Conservation (phyloP, 2,329 filamentous ascomycete species). For the Trichoderma sp. region DNA sequence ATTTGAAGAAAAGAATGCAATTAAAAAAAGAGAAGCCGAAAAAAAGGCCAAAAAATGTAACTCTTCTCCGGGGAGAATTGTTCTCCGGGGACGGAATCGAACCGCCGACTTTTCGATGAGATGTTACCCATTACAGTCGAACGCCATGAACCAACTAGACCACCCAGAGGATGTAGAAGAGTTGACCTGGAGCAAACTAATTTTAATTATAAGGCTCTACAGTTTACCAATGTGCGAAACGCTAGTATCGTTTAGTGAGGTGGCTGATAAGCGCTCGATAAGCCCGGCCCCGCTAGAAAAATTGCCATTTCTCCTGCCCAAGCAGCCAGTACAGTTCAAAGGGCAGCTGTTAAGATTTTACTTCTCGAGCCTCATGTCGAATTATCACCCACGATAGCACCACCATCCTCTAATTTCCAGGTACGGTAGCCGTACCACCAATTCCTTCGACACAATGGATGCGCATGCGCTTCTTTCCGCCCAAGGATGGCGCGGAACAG, state of each 20-base stretch:
- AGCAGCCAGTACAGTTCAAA: not conserved
- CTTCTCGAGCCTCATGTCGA: not conserved
- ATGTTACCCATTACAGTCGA: slow-evolving; percentile 28
- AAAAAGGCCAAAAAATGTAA: slow-evolving; percentile 16
- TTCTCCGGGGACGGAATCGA: slow-evolving; percentile 32
- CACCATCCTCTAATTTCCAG: not conserved
- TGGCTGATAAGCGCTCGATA: slow-evolving; percentile 28
- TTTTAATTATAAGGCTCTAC: not conserved
- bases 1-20: not conserved
- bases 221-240: not conserved
- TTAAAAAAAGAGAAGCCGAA: not conserved
- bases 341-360: not conserved
- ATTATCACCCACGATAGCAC: not conserved
- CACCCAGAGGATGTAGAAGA: slow-evolving; percentile 26
- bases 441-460: slow-evolving; percentile 58
- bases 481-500: slow-evolving; percentile 87
- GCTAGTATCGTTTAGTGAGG: not conserved
- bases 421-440: not conserved
- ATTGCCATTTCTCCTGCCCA: slow-evolving; percentile 1
- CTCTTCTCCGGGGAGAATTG: slow-evolving; percentile 23
- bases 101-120: slow-evolving; percentile 31
- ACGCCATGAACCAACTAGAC: slow-evolving; percentile 33
- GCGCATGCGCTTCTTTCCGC: slow-evolving; percentile 76
- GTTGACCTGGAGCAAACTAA: not conserved
- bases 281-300: slow-evolving; percentile 32